These are phyloP conservation scores for Selaginella moellendorffii DNA, from an alignment of 75 land plant species.

Conservation along the genomic window DNA sequence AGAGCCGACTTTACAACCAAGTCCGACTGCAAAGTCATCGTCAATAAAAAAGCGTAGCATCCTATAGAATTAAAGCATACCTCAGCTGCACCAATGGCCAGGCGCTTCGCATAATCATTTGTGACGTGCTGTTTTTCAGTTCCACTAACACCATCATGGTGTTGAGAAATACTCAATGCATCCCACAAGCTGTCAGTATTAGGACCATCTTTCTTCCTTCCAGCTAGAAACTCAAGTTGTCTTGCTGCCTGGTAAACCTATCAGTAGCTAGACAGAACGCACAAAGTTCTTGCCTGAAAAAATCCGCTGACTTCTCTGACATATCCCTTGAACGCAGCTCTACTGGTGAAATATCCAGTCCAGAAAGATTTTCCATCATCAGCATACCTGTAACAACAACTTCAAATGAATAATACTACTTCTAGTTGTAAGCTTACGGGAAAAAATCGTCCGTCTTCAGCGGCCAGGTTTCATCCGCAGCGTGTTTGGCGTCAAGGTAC, in stretches of 20 bases:
- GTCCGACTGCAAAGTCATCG: constrained; percentile 22
- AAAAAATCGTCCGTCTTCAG: constrained; percentile 60
- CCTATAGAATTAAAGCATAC: constrained; percentile 13
- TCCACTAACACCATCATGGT: constrained; percentile 73
- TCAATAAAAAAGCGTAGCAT: constrained; percentile 12
- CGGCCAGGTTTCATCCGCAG: constrained; percentile 52
- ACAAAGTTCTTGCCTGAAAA: constrained; percentile 28
- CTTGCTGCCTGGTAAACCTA: constrained; percentile 36
- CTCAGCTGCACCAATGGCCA: constrained; percentile 44
- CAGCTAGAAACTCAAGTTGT: constrained; percentile 47
- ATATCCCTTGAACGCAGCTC: constrained; percentile 55
- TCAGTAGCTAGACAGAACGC: background rate
- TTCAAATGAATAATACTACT: background rate
- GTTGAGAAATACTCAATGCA: constrained; percentile 58
- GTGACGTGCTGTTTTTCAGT: constrained; percentile 63
- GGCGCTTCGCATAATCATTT: constrained; percentile 61
- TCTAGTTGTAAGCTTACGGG: constrained; percentile 37
- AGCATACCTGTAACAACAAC: constrained; percentile 37
- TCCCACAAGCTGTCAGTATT: constrained; percentile 39
- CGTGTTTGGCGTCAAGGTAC: constrained; percentile 55
- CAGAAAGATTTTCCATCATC: constrained; percentile 48
- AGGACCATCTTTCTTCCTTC: constrained; percentile 24
- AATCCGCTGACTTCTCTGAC: constrained; percentile 53
- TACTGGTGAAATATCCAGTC: constrained; percentile 70
- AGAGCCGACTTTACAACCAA: background rate